Conservation (phyloP, 106 monocot species). For the Hemerocallis citrina region DNA sequence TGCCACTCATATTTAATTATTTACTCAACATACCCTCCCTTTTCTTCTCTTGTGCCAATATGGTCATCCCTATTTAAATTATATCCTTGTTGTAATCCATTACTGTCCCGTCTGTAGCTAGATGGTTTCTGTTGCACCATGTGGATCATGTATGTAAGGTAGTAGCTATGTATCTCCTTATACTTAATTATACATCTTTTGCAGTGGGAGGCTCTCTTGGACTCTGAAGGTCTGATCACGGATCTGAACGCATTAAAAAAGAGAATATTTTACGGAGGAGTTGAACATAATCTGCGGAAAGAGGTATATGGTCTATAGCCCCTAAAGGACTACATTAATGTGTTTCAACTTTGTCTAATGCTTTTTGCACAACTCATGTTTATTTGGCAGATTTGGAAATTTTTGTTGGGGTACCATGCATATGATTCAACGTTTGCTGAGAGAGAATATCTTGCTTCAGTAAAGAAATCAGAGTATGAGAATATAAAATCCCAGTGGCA, state of each 20-base stretch:
- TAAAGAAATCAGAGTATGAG: conserved; percentile 54
- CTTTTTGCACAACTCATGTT: background rate
- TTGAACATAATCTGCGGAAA: conserved; percentile 63
- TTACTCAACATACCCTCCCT: background rate
- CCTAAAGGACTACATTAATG: background rate
- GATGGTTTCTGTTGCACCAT: background rate
- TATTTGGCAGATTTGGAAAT: conserved; percentile 48
- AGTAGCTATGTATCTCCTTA: background rate
- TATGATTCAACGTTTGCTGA: conserved; percentile 72
- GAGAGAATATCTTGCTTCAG: conserved; percentile 53
- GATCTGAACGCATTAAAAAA: conserved; percentile 73
- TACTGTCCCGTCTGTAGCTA: background rate
- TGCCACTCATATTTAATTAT: background rate
- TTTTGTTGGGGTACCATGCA: conserved; percentile 54
- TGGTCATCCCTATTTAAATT: background rate
- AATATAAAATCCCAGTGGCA: conserved; percentile 71
- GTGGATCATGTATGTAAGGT: background rate
- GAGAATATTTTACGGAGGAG: conserved; percentile 92
- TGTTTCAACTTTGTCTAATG: background rate
- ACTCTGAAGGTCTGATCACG: conserved; percentile 70
- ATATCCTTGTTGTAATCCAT: background rate
- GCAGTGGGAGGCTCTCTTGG: conserved; percentile 70
- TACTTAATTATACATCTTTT: conserved; percentile 1
- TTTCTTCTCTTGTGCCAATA: background rate
- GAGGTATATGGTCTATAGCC: conserved; percentile 40